A percentile compares a stretch with the other conserved stretches of the same genome.
Evolutionary conservation across 306 rosid genomes (phyloP).

Genomic region (Prosopis cineraria): DNA sequence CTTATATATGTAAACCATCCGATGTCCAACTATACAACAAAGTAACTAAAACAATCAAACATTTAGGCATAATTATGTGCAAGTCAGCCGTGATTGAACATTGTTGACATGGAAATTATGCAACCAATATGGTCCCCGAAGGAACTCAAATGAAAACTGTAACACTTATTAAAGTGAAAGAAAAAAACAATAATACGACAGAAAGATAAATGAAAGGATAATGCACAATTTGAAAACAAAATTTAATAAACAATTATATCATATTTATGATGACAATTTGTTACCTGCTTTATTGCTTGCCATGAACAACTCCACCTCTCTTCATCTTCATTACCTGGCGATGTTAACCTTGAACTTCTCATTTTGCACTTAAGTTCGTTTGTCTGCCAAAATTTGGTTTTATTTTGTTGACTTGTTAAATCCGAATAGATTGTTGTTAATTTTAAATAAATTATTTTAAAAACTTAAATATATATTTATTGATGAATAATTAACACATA

Average conservation of each 20-base stretch:
- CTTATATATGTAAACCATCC: background rate
- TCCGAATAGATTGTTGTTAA: no score
- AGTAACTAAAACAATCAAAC: background rate
- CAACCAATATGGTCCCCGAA: background rate
- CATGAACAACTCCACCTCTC: slow-evolving; percentile 42
- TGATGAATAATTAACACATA: no score
- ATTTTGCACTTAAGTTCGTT: slow-evolving; percentile 33
- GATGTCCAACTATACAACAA: background rate
- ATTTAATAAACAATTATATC: background rate
- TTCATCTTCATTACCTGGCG: slow-evolving; percentile 44
- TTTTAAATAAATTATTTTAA: no score
- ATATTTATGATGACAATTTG: background rate
- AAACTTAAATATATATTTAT: no score
- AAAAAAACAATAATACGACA: background rate
- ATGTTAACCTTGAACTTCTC: slow-evolving; percentile 38
- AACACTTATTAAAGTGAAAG: background rate
- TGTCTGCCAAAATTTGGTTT: slow-evolving; percentile 18
- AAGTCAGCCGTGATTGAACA: background rate
- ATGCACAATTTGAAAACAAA: background rate
- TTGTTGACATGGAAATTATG: background rate
- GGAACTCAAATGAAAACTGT: background rate
- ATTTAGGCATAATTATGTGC: background rate
- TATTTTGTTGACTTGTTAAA: no score
- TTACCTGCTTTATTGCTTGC: slow-evolving; percentile 40
- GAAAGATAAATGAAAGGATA: background rate